phyloP scores from a whole-genome alignment of 805 yeast genomes.

The Candida wancherniae region DNA sequence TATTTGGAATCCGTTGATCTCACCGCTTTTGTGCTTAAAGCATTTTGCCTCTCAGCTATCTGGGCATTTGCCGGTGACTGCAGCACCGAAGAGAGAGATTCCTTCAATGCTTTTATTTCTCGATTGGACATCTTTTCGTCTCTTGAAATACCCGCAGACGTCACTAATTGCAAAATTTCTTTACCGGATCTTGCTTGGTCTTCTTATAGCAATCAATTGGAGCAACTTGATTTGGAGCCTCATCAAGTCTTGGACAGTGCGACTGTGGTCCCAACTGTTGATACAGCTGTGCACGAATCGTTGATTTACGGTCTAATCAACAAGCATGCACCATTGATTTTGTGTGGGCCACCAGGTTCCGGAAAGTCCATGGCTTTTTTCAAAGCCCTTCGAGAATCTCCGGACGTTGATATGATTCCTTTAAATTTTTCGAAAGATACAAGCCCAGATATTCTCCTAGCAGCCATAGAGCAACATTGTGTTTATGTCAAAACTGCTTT shows the following conservation, averaged over 20 bases:
- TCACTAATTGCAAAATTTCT: conserved; percentile 42
- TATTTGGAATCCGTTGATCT: conserved; percentile 21
- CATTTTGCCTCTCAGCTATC: conserved; percentile 35
- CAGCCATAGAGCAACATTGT: conserved; percentile 70
- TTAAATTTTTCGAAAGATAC: conserved; percentile 84
- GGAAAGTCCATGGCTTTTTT: conserved; percentile 92
- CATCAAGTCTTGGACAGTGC: conserved; percentile 58
- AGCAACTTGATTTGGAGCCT: conserved; percentile 45
- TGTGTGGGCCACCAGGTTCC: conserved; percentile 97
- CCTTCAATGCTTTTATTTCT: conserved; percentile 29
- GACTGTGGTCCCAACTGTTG: conserved; percentile 71
- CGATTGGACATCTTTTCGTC: conserved; percentile 15
- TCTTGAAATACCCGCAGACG: conserved; percentile 9
- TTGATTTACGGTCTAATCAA: conserved; percentile 53
- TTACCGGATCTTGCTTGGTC: conserved; percentile 46
- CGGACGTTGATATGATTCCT: conserved; percentile 56
- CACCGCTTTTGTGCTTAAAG: conserved; percentile 33
- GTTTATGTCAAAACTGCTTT: conserved; percentile 46
- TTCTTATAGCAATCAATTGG: conserved; percentile 37
- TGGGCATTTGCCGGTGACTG: conserved; percentile 71
- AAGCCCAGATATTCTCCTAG: conserved; percentile 53
- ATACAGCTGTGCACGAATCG: conserved; percentile 64
- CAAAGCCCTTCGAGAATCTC: conserved; percentile 56
- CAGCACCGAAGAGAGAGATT: conserved; percentile 30
- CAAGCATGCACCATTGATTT: conserved; percentile 55